These are phyloP conservation scores for Umbelopsis ramanniana DNA, from an alignment of 192 early-diverging fungal species.

Conservation along the genomic window DNA sequence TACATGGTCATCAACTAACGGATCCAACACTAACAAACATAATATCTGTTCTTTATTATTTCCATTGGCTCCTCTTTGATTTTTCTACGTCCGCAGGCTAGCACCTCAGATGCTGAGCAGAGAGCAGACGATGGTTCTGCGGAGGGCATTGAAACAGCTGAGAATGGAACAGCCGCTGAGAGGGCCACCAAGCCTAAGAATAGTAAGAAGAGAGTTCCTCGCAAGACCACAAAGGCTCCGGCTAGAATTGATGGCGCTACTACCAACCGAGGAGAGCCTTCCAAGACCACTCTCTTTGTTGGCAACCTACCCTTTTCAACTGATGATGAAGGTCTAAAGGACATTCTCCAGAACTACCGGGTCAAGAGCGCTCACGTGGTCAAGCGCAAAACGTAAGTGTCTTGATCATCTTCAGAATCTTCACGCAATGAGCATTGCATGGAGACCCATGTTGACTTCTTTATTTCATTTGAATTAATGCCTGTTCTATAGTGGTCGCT, in stretches of 20 bases:
- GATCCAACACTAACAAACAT: too few relatives aligned
- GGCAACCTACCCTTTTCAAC: slow-evolving; percentile 80
- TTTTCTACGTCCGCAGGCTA: neutral
- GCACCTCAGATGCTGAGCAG: slow-evolving; percentile 27
- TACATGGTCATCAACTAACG: too few relatives aligned
- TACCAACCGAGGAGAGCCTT: slow-evolving; percentile 51
- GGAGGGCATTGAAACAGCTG: slow-evolving; percentile 31
- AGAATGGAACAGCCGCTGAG: slow-evolving; percentile 29
- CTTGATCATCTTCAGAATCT: too few relatives aligned
- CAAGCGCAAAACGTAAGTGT: slow-evolving; percentile 38
- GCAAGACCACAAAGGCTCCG: slow-evolving; percentile 10
- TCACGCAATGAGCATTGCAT: too few relatives aligned
- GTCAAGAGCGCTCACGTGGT: slow-evolving; percentile 84
- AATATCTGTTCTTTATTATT: too few relatives aligned
- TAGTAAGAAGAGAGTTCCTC: slow-evolving; percentile 29
- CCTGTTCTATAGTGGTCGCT: slow-evolving; percentile 57
- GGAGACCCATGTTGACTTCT: too few relatives aligned
- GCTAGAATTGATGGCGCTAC: slow-evolving; percentile 29
- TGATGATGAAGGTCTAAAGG: slow-evolving; percentile 70
- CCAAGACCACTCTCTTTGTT: slow-evolving; percentile 77
- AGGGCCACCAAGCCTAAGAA: neutral
- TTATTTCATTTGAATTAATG: too few relatives aligned
- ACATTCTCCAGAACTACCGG: slow-evolving; percentile 78
- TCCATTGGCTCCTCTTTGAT: too few relatives aligned
- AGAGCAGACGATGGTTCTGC: neutral